Evolutionary conservation across 129 eudicot genomes (phyloP).

Genomic region (Lactuca saligna): DNA sequence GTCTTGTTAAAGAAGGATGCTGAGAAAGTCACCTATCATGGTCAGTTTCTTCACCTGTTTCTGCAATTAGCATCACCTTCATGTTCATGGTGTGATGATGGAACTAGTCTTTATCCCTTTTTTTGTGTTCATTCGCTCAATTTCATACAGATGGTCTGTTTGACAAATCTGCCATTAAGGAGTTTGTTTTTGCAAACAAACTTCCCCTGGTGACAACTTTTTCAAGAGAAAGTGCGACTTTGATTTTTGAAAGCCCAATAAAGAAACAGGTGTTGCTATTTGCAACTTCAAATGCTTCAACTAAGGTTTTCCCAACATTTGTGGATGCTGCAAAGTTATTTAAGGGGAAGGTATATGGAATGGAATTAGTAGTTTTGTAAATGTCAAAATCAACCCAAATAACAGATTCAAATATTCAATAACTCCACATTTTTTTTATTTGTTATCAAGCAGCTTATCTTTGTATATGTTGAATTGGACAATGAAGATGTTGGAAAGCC

Average conservation of each 20-base stretch:
- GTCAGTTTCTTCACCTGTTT: constrained; percentile 41
- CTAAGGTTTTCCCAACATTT: constrained; percentile 49
- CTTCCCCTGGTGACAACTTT: constrained; percentile 81
- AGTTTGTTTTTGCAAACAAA: constrained; percentile 79
- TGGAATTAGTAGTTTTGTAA: neutral
- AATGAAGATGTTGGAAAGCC: constrained; percentile 88
- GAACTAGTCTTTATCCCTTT: neutral
- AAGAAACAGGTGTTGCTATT: constrained; percentile 82
- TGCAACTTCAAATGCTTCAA: constrained; percentile 58
- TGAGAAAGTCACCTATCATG: constrained; percentile 70
- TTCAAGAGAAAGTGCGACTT: constrained; percentile 67
- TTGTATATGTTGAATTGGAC: constrained; percentile 77
- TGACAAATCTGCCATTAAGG: constrained; percentile 58
- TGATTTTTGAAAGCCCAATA: constrained; percentile 71
- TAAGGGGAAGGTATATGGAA: constrained; percentile 73
- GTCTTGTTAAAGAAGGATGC: constrained; percentile 78
- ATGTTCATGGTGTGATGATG: constrained; percentile 9
- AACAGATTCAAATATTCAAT: neutral
- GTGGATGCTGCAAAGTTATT: constrained; percentile 80
- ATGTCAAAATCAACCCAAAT: neutral
- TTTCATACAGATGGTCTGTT: constrained; percentile 63
- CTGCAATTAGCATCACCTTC: neutral
- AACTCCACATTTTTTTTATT: constrained; percentile 11
- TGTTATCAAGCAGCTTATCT: constrained; percentile 59
- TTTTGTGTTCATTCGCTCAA: neutral